These are phyloP conservation scores for Murraya paniculata DNA, from an alignment of 345 rosid species.

Conservation along the genomic window DNA sequence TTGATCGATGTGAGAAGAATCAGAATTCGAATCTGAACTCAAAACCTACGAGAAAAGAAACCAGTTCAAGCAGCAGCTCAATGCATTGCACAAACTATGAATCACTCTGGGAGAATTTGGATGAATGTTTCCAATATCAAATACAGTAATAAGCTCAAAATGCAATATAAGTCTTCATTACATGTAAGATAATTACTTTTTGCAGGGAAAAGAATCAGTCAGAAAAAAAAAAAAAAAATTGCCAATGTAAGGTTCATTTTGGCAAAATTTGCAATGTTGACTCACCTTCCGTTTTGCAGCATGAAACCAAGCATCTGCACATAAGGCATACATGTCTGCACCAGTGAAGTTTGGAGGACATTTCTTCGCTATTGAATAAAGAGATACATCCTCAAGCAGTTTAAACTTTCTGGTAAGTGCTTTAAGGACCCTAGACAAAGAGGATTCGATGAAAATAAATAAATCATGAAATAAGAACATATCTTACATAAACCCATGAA, in stretches of 20 bases:
- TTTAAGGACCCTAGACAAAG: slow-evolving; percentile 64
- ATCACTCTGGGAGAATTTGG: not conserved
- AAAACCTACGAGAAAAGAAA: slow-evolving; percentile 46
- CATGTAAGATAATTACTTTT: not conserved
- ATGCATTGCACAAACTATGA: not conserved
- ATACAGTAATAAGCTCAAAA: slow-evolving; percentile 5
- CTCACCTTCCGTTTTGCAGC: slow-evolving; percentile 91
- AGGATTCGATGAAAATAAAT: slow-evolving; percentile 9
- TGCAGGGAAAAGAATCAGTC: not conserved
- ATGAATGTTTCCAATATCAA: not conserved
- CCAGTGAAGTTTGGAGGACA: slow-evolving; percentile 95
- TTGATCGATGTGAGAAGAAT: slow-evolving; percentile 38
- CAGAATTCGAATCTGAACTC: slow-evolving; percentile 35
- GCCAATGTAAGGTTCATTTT: not conserved
- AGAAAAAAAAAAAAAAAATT: not conserved
- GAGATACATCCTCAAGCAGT: slow-evolving; percentile 76
- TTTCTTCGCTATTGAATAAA: slow-evolving; percentile 69
- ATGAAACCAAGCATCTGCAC: slow-evolving; percentile 99
- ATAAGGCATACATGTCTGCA: slow-evolving; percentile 96
- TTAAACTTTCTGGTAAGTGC: slow-evolving; percentile 96
- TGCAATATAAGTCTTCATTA: not conserved
- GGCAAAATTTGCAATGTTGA: not conserved
- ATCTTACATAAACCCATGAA: not conserved
- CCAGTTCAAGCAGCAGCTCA: slow-evolving; percentile 1
- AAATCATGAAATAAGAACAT: not conserved